A percentile compares a stretch with the other conserved stretches of the same genome.
These are phyloP conservation scores for Colletotrichum liaoningense DNA, from an alignment of 2,329 filamentous ascomycete genomes.

Conservation along the genomic window DNA sequence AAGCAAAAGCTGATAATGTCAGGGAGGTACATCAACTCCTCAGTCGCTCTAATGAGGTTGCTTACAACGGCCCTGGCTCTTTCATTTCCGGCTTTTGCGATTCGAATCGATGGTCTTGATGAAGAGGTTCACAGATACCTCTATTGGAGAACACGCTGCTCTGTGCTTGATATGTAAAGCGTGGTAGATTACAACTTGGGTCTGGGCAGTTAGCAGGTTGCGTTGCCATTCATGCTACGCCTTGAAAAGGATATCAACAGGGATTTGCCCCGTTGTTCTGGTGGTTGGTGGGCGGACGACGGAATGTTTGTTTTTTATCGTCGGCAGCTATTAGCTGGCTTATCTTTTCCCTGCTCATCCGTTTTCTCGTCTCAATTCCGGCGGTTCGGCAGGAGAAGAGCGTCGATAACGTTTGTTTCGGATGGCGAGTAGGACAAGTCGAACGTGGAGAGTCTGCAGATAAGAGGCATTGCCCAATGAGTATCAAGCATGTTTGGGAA, in stretches of 20 bases:
- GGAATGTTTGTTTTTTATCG: constrained; percentile 16
- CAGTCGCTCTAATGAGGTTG: too few relatives aligned
- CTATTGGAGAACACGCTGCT: too few relatives aligned
- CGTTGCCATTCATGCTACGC: neutral
- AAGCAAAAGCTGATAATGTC: neutral
- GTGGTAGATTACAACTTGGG: neutral
- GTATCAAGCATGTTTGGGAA: neutral
- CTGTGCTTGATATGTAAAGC: too few relatives aligned
- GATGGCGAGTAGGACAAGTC: neutral
- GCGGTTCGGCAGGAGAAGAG: neutral
- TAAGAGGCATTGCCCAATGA: constrained; percentile 13
- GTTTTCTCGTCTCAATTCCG: neutral
- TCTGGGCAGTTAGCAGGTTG: neutral
- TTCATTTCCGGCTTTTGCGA: neutral
- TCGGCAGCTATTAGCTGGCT: neutral
- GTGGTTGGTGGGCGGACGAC: constrained; percentile 11
- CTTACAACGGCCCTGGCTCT: too few relatives aligned
- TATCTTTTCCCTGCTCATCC: neutral
- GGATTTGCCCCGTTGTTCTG: constrained; percentile 6
- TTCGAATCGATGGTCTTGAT: neutral
- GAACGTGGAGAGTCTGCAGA: neutral
- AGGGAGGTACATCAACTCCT: neutral
- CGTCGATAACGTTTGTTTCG: constrained; percentile 17
- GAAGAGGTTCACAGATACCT: neutral
- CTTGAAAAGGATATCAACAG: neutral